Evolutionary conservation across 2,329 filamentous ascomycete genomes (phyloP).

Genomic region (Aspergillus eucalypticola): DNA sequence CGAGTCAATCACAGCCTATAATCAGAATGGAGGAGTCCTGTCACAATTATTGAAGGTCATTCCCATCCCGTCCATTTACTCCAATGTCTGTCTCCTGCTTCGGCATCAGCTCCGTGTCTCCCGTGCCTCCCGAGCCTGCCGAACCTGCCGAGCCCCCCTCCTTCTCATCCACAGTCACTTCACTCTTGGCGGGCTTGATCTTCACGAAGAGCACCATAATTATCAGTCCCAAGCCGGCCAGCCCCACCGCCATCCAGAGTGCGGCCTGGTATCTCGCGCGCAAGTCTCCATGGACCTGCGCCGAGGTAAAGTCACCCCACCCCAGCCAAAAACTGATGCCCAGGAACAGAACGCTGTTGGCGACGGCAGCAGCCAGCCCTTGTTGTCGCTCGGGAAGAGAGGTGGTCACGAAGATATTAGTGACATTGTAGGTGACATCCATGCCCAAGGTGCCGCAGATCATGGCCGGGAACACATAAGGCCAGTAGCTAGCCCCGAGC

Average conservation of each 20-base stretch:
- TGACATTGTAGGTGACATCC: conserved; percentile 73
- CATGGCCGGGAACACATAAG: conserved; percentile 67
- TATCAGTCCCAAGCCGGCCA: conserved; percentile 53
- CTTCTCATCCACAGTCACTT: conserved; percentile 58
- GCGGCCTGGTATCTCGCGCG: conserved; percentile 62
- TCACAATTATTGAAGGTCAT: no score
- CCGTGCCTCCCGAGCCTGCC: no score
- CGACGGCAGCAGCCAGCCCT: conserved; percentile 69
- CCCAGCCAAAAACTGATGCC: conserved; percentile 72
- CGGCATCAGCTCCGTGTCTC: background rate
- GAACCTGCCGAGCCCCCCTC: background rate
- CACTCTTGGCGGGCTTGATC: conserved; percentile 58
- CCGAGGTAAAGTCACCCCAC: conserved; percentile 64
- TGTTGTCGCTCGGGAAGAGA: conserved; percentile 66
- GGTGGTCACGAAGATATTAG: conserved; percentile 76
- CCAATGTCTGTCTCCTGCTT: background rate
- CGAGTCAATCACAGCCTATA: no score
- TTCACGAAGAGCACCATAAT: conserved; percentile 57
- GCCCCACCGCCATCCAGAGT: conserved; percentile 64
- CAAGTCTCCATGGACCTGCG: conserved; percentile 46
- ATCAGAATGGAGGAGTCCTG: no score
- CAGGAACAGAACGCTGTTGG: conserved; percentile 70
- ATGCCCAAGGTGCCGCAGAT: conserved; percentile 68
- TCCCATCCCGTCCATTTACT: no score
- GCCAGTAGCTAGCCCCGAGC: conserved; percentile 64